phyloP scores from a whole-genome alignment of 1,284 basidiomycete species.

The Bjerkandera adusta region DNA sequence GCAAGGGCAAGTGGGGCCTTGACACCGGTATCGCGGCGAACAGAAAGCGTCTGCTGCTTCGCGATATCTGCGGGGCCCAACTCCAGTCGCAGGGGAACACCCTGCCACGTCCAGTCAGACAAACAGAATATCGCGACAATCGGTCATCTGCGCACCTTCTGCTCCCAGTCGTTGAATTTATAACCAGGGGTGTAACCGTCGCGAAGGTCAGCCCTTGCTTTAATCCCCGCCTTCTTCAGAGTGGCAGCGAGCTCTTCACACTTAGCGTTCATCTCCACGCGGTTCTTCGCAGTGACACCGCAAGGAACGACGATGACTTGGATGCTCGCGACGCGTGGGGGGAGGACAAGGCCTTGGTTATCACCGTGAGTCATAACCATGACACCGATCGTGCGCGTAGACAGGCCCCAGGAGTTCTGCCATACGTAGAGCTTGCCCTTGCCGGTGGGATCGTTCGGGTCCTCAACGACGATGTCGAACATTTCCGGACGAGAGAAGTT shows the following conservation, averaged over 20 bases:
- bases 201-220: constrained; percentile 88
- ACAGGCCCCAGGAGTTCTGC: constrained; percentile 99
- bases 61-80: constrained; percentile 93
- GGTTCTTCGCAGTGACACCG: constrained; percentile 84
- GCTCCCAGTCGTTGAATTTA: constrained; percentile 99
- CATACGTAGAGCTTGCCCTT: constrained; percentile 81
- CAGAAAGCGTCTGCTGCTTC: constrained; percentile 80
- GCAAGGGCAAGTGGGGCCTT: constrained; percentile 76
- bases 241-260: constrained; percentile 75
- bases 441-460: constrained; percentile 74
- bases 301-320: constrained; percentile 94
- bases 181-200: constrained; percentile 98
- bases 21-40: constrained; percentile 85
- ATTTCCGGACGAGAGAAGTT: constrained; percentile 96
- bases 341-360: constrained; percentile 95
- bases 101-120: constrained; percentile 44
- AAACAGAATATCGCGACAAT: background rate
- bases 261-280: constrained; percentile 74
- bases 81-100: constrained; percentile 95
- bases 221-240: constrained; percentile 72
- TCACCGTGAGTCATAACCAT: constrained; percentile 99
- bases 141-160: constrained; percentile 59
- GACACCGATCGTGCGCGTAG: constrained; percentile 95
- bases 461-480: constrained; percentile 98
- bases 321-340: constrained; percentile 90